Base-by-base conservation (phyloP, 2,329 filamentous ascomycete species). In the Didymella pinodella region DNA sequence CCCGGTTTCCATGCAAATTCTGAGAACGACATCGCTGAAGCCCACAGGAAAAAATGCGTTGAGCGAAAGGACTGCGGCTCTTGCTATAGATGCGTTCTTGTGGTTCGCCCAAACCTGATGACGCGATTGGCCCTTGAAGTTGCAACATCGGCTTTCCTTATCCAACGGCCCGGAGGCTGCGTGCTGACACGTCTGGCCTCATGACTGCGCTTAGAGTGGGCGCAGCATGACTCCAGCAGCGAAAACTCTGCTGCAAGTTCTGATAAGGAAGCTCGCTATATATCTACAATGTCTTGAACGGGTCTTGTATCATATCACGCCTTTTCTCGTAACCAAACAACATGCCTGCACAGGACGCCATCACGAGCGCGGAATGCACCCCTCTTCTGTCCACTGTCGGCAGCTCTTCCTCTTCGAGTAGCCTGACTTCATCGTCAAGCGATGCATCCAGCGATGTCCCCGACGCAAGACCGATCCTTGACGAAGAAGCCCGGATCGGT, bases 401-500 rank as follows among this genome's bases (percentile, higher is more conserved):
- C 28, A 31, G 20, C 16, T 31, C 41, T 22, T 50, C 56, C 18
- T 59, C 47, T 18, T 46, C 45, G 2, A 54, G 40, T 18, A 60
- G 48, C 40, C 25, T 47, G 11, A 50, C 45, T 38, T 20, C 56
- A 7, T 48, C 54, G 22, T 51, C 52, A 2, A 38, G 34, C 34
- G 20, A 57, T 44, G 26, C n/a, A n/a, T 57, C 60, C n/a, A 45
- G 20, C 38, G 38, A 47, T 10, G 6, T n/a, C 7, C 31, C 44
- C 3, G 28, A 32, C 16, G n/a, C 22, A 20, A 38, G 14, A 40
- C 25, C 34, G n/a, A 8, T 26, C 26, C 25, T 53, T 14, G 60
- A 65, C 32, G 65, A 67, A 51, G 65, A 67, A 48, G 52, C 65
- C 31, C 51, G 34, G 20, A 22, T 61, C 28, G 29, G 43, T n/a